phyloP scores from a whole-genome alignment of 177 flowering plant species.

The Tripterygium wilfordii region DNA sequence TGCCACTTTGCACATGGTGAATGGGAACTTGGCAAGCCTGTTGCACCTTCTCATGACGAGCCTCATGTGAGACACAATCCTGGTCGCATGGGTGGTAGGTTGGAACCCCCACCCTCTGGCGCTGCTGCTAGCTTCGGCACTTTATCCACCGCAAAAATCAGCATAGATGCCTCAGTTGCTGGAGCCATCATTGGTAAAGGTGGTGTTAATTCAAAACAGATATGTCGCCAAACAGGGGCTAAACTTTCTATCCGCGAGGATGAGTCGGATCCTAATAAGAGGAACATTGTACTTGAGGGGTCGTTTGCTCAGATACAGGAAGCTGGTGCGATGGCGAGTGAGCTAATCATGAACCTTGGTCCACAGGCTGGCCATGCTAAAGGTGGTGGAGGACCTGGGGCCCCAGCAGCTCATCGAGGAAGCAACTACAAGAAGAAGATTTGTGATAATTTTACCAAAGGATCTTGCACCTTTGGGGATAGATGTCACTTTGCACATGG shows the following conservation, averaged over 20 bases:
- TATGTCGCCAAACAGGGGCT: constrained; percentile 60
- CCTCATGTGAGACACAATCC: constrained; percentile 29
- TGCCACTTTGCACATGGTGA: constrained; percentile 61
- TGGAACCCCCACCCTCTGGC: constrained; percentile 28
- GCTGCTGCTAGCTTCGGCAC: constrained; percentile 59
- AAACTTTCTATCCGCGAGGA: constrained; percentile 58
- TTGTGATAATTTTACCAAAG: constrained; percentile 71
- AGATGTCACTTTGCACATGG: constrained; percentile 90
- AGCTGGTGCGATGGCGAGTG: constrained; percentile 74
- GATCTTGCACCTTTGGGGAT: no score
- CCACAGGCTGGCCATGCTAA: no score
- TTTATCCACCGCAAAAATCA: constrained; percentile 60
- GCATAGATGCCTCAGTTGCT: constrained; percentile 61
- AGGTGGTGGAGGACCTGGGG: constrained; percentile 7
- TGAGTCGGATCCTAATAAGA: constrained; percentile 47
- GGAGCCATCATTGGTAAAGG: constrained; percentile 68
- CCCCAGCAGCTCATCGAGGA: constrained; percentile 13
- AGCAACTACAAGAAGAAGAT: constrained; percentile 70
- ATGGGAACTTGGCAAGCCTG: constrained; percentile 55
- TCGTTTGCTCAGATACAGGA: constrained; percentile 67
- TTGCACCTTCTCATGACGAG: constrained; percentile 32
- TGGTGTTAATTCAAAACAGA: constrained; percentile 67
- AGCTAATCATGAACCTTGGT: constrained; percentile 52
- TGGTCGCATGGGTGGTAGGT: constrained; percentile 28
- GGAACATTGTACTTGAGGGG: constrained; percentile 77